Base-by-base conservation (phyloP, 2,329 filamentous ascomycete genomes). In the Sarocladium oryzae region DNA sequence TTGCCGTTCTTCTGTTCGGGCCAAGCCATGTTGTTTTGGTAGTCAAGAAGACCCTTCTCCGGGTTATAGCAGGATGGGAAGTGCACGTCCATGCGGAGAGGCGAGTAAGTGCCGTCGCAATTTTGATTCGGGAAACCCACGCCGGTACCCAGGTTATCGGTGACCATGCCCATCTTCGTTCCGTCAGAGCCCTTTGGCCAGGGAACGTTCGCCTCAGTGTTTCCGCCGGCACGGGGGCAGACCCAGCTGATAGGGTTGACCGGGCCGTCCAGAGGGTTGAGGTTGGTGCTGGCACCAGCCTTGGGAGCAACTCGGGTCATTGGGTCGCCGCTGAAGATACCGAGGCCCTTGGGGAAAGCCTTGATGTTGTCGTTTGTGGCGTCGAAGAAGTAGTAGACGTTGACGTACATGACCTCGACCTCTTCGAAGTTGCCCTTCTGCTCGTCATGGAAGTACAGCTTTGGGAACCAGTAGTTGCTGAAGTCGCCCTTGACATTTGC, bases 381-480 rank as follows among this genome's bases (percentile, higher is more conserved):
- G 57, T 85, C 81, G 64, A 85, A 84, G 67, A 86, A 84, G 70
- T 92, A 91, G 73, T 93, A 93, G 55, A 79, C 79, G 61, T 84
- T 84, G 78, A 85, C 83, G 63, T 88, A 88, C 60, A 85, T 83
- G 55, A 87, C 69, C 40, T 82, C 74, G 16, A 90, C 86, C 32
- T 77, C 74, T 65, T 84, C 79, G 57, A 88, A 81, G 49, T 75
- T 76, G 46, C 78, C 79, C 56, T 83, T 80, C 57, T 77, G 69
- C 59, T 81, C 75, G 56, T 86, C 78, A 57, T 75, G 70, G 67
- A 85, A 89, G 69, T 84, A 90, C 2, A 91, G 69, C 24, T 74
- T 73, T 1, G 88, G 86, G 52, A 84, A 82, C 88, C 88, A 91
- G 73, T 92, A 91, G 66, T 85, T 85, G 58, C 79, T 86, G 63